Conservation (phyloP, 2,329 filamentous ascomycete species). For the Endothia cerciana region DNA sequence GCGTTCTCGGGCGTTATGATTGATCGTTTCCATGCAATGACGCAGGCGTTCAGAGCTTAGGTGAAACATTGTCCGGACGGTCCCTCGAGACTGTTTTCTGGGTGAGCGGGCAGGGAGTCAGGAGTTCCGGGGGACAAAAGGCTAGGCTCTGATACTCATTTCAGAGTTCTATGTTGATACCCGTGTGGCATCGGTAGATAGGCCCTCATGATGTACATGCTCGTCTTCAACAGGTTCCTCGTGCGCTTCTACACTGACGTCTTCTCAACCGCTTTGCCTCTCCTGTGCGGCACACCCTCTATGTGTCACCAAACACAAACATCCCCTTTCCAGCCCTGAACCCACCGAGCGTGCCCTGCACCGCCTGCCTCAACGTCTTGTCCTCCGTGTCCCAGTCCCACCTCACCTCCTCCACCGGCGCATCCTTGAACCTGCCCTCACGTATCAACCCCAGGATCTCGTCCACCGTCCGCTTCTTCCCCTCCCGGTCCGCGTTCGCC, state of each 20-base stretch:
- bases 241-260: background rate
- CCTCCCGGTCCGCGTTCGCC: conserved; percentile 74
- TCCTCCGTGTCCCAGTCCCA: conserved; percentile 85
- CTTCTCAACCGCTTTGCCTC: background rate
- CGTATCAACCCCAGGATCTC: conserved; percentile 80
- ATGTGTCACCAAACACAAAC: conserved; percentile 75
- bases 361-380: conserved; percentile 69
- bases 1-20: conserved; percentile 93
- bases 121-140: background rate
- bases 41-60: conserved; percentile 85
- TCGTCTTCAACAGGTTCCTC: background rate
- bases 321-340: conserved; percentile 89
- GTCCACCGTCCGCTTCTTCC: conserved; percentile 79
- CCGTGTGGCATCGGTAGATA: background rate
- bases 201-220: background rate
- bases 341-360: conserved; percentile 81
- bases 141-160: background rate
- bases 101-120: background rate
- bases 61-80: background rate
- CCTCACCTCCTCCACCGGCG: conserved; percentile 77
- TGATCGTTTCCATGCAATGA: conserved; percentile 90
- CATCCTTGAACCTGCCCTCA: conserved; percentile 78
- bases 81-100: background rate
- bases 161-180: conserved; percentile 5
- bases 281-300: conserved; percentile 21